phyloP scores from a whole-genome alignment of 225 moss, liverwort and hornwort genomes.

The Bryum argenteum region DNA sequence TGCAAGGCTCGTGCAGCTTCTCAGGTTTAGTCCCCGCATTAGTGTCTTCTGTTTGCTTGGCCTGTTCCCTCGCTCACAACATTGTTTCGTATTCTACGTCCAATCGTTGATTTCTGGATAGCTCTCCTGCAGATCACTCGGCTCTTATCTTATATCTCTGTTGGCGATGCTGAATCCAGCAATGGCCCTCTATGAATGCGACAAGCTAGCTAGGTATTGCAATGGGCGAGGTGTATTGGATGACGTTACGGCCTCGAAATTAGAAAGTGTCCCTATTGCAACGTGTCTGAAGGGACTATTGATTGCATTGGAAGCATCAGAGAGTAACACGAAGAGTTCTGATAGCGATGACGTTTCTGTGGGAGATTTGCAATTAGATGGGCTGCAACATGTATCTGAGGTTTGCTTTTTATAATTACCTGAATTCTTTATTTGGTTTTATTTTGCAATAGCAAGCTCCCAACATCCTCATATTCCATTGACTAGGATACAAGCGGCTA shows the following conservation, averaged over 20 bases:
- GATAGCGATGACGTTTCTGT: slow-evolving; percentile 16
- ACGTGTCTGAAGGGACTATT: slow-evolving; percentile 59
- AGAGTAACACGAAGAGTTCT: slow-evolving; percentile 19
- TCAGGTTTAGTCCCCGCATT: slow-evolving; percentile 54
- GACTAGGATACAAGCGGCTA: too few relatives aligned
- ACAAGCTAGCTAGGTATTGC: slow-evolving; percentile 53
- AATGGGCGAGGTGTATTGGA: slow-evolving; percentile 55
- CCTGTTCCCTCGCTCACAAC: slow-evolving; percentile 3
- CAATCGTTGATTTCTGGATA: slow-evolving; percentile 29
- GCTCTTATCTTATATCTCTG: slow-evolving; percentile 47
- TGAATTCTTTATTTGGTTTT: slow-evolving; percentile 1
- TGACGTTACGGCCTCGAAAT: slow-evolving; percentile 52
- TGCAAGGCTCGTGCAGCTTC: slow-evolving; percentile 47
- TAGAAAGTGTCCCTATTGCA: slow-evolving; percentile 44
- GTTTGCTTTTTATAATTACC: slow-evolving; percentile 27
- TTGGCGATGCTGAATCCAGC: slow-evolving; percentile 67
- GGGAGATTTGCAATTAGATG: slow-evolving; percentile 48
- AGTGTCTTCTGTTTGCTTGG: slow-evolving; percentile 6
- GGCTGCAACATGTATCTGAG: slow-evolving; percentile 49
- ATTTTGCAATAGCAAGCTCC: background rate
- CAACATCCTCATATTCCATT: too few relatives aligned
- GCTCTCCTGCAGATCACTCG: slow-evolving; percentile 45
- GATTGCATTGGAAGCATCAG: slow-evolving; percentile 54
- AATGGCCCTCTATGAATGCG: slow-evolving; percentile 55
- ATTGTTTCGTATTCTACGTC: background rate